Conservation (phyloP, 2,329 filamentous ascomycete species). For the Peltaster fructicola region DNA sequence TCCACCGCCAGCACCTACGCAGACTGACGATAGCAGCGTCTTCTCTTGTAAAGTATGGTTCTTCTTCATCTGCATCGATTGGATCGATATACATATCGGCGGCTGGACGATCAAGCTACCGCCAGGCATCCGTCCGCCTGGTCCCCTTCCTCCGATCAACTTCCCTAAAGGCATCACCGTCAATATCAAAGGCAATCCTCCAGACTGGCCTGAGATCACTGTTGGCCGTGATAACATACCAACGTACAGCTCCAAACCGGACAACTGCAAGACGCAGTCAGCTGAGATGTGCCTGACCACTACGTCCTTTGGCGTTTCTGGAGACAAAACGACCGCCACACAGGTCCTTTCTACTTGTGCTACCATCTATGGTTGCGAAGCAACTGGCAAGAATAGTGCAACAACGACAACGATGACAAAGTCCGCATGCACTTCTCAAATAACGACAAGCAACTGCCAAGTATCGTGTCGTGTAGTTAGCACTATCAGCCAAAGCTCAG, state of each 20-base stretch:
- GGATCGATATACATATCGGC: slow-evolving; percentile 3
- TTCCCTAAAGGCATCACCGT: slow-evolving; percentile 2
- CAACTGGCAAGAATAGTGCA: background rate
- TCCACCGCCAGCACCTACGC: slow-evolving; percentile 2
- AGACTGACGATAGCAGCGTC: slow-evolving; percentile 2
- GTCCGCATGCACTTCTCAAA: no score
- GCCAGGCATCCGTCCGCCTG: slow-evolving; percentile 4
- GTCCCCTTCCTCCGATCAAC: slow-evolving; percentile 3
- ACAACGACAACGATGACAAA: slow-evolving; percentile 2
- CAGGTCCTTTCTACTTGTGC: slow-evolving; percentile 4
- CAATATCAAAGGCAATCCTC: slow-evolving; percentile 2
- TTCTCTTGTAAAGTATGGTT: slow-evolving; percentile 5
- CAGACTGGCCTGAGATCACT: slow-evolving; percentile 3
- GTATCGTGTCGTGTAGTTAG: no score
- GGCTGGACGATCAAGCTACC: slow-evolving; percentile 4
- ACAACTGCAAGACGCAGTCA: slow-evolving; percentile 3
- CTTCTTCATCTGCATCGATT: slow-evolving; percentile 4
- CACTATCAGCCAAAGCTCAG: no score
- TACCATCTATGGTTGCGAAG: slow-evolving; percentile 4
- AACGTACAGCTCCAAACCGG: slow-evolving; percentile 2
- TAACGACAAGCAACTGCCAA: no score
- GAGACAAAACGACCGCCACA: slow-evolving; percentile 2
- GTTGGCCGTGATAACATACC: slow-evolving; percentile 4
- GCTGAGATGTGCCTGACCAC: slow-evolving; percentile 4
- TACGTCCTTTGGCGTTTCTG: slow-evolving; percentile 5